Base-by-base conservation (phyloP, 129 eudicot species). In the Tanacetum coccineum region DNA sequence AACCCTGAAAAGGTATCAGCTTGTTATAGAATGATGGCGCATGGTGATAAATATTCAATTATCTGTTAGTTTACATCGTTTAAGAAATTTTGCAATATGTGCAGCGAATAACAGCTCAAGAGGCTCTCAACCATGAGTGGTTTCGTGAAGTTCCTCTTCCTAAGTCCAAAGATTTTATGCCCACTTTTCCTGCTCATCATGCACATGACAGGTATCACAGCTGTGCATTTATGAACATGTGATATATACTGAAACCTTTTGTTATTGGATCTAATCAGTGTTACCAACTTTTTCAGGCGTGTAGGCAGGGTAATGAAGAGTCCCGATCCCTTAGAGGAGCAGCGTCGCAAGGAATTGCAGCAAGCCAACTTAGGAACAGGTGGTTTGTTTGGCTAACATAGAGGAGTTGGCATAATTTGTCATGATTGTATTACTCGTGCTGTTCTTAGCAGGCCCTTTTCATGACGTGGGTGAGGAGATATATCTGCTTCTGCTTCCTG, bases 311-410 rank as follows among this genome's bases (percentile, higher is more conserved):
- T 89, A 50, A 59, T 88, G 87, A 93, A 84, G 82, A 93, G 96
- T 67, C 99, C 98, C 1, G 99, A 93, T 79, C 99, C 96, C 40
- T 82, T 93, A 55, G 96, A 88, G 70, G 99, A 93, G 92, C 95
- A 86, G 71, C 87, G 95, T 6, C 58, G 91, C 74, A 88, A 82
- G 66, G 98, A 93, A 78, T 61, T 93, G 83, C 91, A 80, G 59
- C 95, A 88, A 86, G 86, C 79, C 61, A 87, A 81, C 65, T 68
- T 86, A 2, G 99, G 99, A 73, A 84, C 99, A 42, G 95, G 90
- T 67, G 96, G 96, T 67, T 70, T 93, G 51, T 93, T 93, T 87
- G 95, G 96, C 59, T 87, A 70, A 55, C 66, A 57, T 36, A 36
- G 9, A 36, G 42, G 42, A 36, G 42, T 1, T 36, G 42, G 42